Base-by-base conservation (phyloP, 257 asterid genomes). In the Agastache rugosa region DNA sequence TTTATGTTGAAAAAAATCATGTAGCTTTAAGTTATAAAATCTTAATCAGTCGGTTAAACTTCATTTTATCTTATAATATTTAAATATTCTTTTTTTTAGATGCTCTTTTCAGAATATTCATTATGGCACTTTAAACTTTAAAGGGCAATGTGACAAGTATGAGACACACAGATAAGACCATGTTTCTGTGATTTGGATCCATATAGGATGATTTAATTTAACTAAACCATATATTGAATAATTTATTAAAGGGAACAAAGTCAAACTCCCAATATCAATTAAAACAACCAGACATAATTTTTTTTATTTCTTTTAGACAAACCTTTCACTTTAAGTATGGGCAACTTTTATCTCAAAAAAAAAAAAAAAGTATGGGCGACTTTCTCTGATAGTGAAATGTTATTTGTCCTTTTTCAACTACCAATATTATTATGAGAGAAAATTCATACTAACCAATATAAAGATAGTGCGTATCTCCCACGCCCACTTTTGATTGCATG, bases 161-260 rank as follows among this genome's bases (percentile, higher is more conserved):
- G 45, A 29, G 19, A 34, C 16, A 41, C 53, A 42, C 62, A 55
- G 50, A 58, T 15, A 47, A 75, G 70, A 58, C 54, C 71, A 45
- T 47, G 80, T 78, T 77, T 79, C 37, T 70, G 31, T 77, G 70
- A 69, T 77, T 62, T 35, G 85, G 72, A 73, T 81, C 85, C 81
- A 77, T 62, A 55, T 63, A 39, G 41, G 81, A 71, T 17, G 10
- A 42, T 25, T 69, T 11, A 34, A 34, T 31, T 31, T 16, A 74
- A 65, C 47, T 27, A 45, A 22, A 60, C 35, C 10, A 42, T 17
- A 2, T n/a, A 27, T 29, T 4, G n/a, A 48, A 34, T 44, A 29
- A 75, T 53, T 16, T 35, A 76, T 20, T 27, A 11, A n/a, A 55
- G 29, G 27, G 42, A 6, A 15, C 34, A 50, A 66, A 75, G 53